A percentile compares a stretch with the other conserved stretches of the same genome.
These are phyloP conservation scores for Mycosphaerella sp. DNA, from an alignment of 2,329 filamentous ascomycete species.

Conservation along the genomic window DNA sequence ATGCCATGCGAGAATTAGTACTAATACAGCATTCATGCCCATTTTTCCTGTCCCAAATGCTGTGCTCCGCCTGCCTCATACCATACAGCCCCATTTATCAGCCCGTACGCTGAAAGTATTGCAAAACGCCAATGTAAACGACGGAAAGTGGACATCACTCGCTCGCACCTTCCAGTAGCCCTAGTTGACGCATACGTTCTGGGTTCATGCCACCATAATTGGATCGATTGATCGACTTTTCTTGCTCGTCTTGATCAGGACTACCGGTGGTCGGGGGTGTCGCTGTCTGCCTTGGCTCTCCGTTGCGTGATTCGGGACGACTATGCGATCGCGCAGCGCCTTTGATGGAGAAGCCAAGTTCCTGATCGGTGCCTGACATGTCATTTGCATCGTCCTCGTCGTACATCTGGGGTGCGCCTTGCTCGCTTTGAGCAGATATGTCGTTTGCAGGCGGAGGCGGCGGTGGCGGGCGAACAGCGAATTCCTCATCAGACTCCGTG, in stretches of 20 bases:
- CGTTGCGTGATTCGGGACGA: constrained; percentile 16
- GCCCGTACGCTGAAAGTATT: background rate
- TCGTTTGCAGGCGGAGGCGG: constrained; percentile 36
- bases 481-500: constrained; percentile 23
- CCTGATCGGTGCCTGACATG: constrained; percentile 11
- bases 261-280: constrained; percentile 38
- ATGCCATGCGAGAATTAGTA: constrained; percentile 12
- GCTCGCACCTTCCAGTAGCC: constrained; percentile 24
- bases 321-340: constrained; percentile 22
- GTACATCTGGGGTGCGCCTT: constrained; percentile 10
- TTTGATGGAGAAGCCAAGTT: constrained; percentile 27
- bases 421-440: constrained; percentile 10
- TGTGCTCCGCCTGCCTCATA: background rate
- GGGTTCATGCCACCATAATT: constrained; percentile 33
- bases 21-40: constrained; percentile 19
- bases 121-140: constrained; percentile 3
- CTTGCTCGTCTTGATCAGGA: constrained; percentile 30
- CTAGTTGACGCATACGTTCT: constrained; percentile 33
- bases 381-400: constrained; percentile 13
- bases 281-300: constrained; percentile 40
- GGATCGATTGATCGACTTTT: constrained; percentile 23
- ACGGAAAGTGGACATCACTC: constrained; percentile 10
- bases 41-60: constrained; percentile 6
- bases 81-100: background rate
- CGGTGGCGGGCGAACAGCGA: constrained; percentile 36